These are phyloP conservation scores for Podila horticola DNA, from an alignment of 192 early-diverging fungal genomes.

Conservation along the genomic window DNA sequence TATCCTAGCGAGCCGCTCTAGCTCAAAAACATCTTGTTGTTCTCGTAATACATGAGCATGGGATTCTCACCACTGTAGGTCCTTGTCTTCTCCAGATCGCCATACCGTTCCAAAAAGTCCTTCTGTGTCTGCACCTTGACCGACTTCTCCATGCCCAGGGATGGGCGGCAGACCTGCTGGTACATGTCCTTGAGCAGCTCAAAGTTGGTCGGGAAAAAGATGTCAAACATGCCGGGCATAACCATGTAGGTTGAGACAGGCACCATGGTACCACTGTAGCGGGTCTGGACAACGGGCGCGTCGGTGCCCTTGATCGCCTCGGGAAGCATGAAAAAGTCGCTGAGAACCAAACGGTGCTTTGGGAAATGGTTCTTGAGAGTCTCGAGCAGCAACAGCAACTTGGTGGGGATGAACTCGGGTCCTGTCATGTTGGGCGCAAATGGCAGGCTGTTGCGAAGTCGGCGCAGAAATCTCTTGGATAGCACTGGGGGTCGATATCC, in stretches of 20 bases:
- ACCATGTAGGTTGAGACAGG: conserved; percentile 97
- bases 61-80: conserved; percentile 94
- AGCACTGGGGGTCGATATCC: conserved; percentile 75
- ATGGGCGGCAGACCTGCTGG: conserved; percentile 64
- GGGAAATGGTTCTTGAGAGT: conserved; percentile 86
- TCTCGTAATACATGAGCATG: conserved; percentile 95
- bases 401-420: conserved; percentile 93
- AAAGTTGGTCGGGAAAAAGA: conserved; percentile 99
- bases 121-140: conserved; percentile 76
- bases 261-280: conserved; percentile 90
- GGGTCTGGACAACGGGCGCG: conserved; percentile 96
- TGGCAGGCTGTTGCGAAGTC: conserved; percentile 72
- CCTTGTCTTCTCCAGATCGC: conserved; percentile 75
- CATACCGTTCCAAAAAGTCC: conserved; percentile 83
- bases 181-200: conserved; percentile 86
- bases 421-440: conserved; percentile 87
- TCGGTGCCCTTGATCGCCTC: conserved; percentile 84
- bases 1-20: conserved; percentile 13
- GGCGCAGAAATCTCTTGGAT: conserved; percentile 54
- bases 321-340: conserved; percentile 89
- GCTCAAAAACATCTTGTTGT: conserved; percentile 75
- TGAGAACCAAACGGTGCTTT: conserved; percentile 84
- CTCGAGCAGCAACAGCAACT: conserved; percentile 77
- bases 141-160: conserved; percentile 52
- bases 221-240: conserved; percentile 98